Conservation (phyloP, 192 early-diverging fungal genomes). For the Mortierella claussenii region DNA sequence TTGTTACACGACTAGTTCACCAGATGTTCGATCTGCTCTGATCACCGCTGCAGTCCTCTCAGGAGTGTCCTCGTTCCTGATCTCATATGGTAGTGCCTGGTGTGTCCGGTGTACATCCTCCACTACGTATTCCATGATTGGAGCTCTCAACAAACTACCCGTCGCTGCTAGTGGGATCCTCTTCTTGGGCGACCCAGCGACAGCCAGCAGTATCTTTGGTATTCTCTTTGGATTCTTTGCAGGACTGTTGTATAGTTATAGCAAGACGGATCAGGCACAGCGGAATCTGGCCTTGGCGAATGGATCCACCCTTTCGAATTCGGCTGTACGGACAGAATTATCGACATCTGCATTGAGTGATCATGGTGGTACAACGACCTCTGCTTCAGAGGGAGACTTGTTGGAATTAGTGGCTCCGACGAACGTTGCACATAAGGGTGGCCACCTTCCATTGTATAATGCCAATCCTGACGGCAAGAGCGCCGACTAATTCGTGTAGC, state of each 20-base stretch:
- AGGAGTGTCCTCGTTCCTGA: conserved; percentile 88
- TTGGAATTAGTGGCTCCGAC: conserved; percentile 53
- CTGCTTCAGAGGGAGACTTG: conserved; percentile 17
- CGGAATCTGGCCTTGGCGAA: conserved; percentile 29
- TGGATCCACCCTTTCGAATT: conserved; percentile 9
- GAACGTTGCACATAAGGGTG: background rate
- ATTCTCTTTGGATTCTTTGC: conserved; percentile 87
- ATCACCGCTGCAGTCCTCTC: conserved; percentile 79
- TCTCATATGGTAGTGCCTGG: conserved; percentile 88
- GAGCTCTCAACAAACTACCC: conserved; percentile 97
- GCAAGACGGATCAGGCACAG: conserved; percentile 69
- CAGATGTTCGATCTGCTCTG: conserved; percentile 61
- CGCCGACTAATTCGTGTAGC: conserved; percentile 38
- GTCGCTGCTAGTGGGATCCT: conserved; percentile 95
- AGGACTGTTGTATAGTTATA: conserved; percentile 79
- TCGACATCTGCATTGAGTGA: background rate
- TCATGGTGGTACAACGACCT: background rate
- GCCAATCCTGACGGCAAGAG: conserved; percentile 39
- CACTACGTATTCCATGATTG: conserved; percentile 95
- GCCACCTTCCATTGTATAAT: conserved; percentile 17
- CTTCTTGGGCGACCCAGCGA: conserved; percentile 93
- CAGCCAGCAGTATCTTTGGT: conserved; percentile 81
- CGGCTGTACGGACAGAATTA: background rate
- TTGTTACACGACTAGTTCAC: conserved; percentile 52
- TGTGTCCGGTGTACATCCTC: conserved; percentile 81